phyloP scores from a whole-genome alignment of 2,329 filamentous ascomycete species.

The Fusarium longipes region DNA sequence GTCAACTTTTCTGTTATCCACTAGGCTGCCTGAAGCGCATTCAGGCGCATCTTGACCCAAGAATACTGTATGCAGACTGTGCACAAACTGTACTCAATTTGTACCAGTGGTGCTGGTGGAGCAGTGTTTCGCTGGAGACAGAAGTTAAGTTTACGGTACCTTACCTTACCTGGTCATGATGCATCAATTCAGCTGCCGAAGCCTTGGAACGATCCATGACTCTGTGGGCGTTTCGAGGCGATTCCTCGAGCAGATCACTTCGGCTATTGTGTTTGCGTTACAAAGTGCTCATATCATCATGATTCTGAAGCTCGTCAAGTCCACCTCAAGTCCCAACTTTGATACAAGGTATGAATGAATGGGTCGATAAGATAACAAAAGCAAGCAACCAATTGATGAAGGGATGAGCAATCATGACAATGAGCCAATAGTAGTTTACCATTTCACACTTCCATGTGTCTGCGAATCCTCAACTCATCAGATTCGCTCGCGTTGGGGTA shows the following conservation, averaged over 20 bases:
- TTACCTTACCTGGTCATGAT: slow-evolving; percentile 34
- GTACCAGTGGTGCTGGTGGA: slow-evolving; percentile 17
- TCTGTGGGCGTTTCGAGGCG: slow-evolving; percentile 21
- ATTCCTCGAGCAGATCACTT: slow-evolving; percentile 21
- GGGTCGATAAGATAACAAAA: slow-evolving; percentile 31
- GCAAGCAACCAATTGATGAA: slow-evolving; percentile 21
- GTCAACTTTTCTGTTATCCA: no score
- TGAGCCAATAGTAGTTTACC: slow-evolving; percentile 29
- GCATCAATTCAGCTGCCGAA: slow-evolving; percentile 7
- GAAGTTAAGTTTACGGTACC: slow-evolving; percentile 29
- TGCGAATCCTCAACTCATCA: slow-evolving; percentile 32
- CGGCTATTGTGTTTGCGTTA: slow-evolving; percentile 1
- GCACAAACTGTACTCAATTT: slow-evolving; percentile 19
- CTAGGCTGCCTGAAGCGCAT: no score
- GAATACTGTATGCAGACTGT: slow-evolving; percentile 19
- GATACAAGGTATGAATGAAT: not conserved
- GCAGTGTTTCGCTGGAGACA: slow-evolving; percentile 34
- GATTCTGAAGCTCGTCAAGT: slow-evolving; percentile 5
- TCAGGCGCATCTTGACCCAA: not conserved
- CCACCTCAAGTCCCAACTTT: not conserved
- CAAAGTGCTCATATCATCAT: not conserved
- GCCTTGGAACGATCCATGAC: slow-evolving; percentile 37
- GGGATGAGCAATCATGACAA: slow-evolving; percentile 18
- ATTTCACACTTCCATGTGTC: slow-evolving; percentile 29
- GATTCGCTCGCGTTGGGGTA: slow-evolving; percentile 39